phyloP scores from a whole-genome alignment of 768 basidiomycete species.

The Boletus pseudo-olivaceus region DNA sequence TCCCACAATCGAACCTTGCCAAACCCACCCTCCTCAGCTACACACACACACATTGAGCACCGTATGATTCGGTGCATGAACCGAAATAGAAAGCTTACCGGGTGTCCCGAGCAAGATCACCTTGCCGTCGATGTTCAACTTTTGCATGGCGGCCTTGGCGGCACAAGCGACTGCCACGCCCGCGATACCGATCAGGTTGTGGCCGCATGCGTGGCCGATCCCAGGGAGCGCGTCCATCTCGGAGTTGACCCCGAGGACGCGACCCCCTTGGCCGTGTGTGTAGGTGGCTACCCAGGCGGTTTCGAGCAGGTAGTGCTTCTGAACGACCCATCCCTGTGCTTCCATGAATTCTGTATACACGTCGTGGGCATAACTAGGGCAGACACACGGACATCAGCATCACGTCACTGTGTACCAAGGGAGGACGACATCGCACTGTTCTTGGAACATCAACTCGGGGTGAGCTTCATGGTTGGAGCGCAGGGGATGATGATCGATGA shows the following conservation, averaged over 20 bases:
- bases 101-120: constrained; percentile 76
- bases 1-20: constrained; percentile 73
- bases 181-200: constrained; percentile 76
- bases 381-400: neutral
- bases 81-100: constrained; percentile 37
- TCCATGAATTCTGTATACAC: constrained; percentile 63
- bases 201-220: constrained; percentile 74
- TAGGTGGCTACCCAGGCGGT: constrained; percentile 81
- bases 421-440: constrained; percentile 43
- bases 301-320: constrained; percentile 56
- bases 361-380: constrained; percentile 64
- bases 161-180: constrained; percentile 73
- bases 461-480: constrained; percentile 43
- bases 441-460: constrained; percentile 68
- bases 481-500: neutral
- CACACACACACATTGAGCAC: neutral
- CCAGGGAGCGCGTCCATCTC: constrained; percentile 69
- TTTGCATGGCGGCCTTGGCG: constrained; percentile 58
- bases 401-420: neutral
- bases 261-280: constrained; percentile 60
- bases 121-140: constrained; percentile 61
- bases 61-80: neutral
- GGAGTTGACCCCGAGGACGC: constrained; percentile 70
- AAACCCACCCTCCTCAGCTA: constrained; percentile 76
- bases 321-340: constrained; percentile 62